phyloP scores from a whole-genome alignment of 1,284 basidiomycete genomes.

The Rhodotorula sp. region DNA sequence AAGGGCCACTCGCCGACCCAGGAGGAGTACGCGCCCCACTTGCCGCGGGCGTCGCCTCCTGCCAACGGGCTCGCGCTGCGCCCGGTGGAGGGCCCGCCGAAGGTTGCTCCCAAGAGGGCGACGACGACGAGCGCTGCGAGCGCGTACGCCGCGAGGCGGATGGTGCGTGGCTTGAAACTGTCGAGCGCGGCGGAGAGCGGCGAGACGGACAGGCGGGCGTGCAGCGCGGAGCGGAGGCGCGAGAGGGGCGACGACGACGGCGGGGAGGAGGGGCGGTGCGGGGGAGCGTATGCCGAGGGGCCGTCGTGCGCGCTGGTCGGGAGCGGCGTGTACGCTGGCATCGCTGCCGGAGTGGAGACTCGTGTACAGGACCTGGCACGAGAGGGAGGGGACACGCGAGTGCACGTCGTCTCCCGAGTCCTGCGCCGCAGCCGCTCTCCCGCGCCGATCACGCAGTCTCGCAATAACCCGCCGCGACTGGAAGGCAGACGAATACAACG shows the following conservation, averaged over 20 bases:
- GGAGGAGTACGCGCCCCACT: conserved; percentile 13
- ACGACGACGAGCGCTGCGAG: conserved; percentile 1
- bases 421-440: no score
- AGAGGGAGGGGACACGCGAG: neutral
- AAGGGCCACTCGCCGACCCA: neutral
- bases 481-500: neutral
- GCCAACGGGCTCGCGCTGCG: neutral
- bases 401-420: no score
- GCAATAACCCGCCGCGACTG: neutral
- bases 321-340: conserved; percentile 8
- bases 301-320: neutral
- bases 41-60: neutral
- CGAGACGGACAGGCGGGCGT: neutral
- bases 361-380: neutral
- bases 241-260: neutral
- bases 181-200: neutral
- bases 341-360: neutral
- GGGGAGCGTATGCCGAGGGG: neutral
- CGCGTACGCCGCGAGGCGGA: conserved; percentile 6
- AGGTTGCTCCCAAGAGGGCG: neutral
- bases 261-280: neutral
- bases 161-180: conserved; percentile 4
- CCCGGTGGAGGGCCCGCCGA: no score
- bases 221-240: neutral
- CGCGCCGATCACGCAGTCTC: neutral